Evolutionary conservation across 176 grass and related monocot species (phyloP).

Genomic region (Leersia perrieri): DNA sequence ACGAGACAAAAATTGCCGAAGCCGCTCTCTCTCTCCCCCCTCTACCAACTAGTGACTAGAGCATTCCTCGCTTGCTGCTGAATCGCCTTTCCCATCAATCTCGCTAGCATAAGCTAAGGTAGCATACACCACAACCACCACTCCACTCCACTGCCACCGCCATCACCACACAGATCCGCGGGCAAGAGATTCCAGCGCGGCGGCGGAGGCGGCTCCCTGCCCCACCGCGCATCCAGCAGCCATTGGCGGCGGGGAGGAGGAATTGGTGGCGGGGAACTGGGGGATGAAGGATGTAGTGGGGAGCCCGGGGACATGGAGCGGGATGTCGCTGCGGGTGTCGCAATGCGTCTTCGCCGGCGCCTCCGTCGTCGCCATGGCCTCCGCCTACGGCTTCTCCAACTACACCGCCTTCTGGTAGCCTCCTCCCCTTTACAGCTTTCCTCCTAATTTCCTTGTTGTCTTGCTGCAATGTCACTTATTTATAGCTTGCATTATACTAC

Average conservation of each 20-base stretch:
- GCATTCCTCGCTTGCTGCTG: not conserved
- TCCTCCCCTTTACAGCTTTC: not conserved
- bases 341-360: slow-evolving; percentile 59
- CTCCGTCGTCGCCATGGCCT: slow-evolving; percentile 49
- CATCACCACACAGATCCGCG: not conserved
- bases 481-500: not conserved
- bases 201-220: not conserved
- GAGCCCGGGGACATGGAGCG: slow-evolving; percentile 74
- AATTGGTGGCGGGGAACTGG: not conserved
- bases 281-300: slow-evolving; percentile 61
- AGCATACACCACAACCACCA: no score
- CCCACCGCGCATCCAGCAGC: not conserved
- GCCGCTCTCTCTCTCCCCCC: no score
- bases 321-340: slow-evolving; percentile 56
- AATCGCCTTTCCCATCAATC: not conserved
- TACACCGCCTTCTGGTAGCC: slow-evolving; percentile 57
- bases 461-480: not conserved
- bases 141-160: not conserved
- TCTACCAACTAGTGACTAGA: no score
- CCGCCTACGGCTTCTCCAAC: slow-evolving; percentile 53
- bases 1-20: no score
- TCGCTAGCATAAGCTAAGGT: no score
- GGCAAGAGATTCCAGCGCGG: not conserved
- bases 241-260: not conserved
- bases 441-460: not conserved